These are phyloP conservation scores for Nicotiana sylvestris DNA, from an alignment of 257 asterid species.

Conservation along the genomic window DNA sequence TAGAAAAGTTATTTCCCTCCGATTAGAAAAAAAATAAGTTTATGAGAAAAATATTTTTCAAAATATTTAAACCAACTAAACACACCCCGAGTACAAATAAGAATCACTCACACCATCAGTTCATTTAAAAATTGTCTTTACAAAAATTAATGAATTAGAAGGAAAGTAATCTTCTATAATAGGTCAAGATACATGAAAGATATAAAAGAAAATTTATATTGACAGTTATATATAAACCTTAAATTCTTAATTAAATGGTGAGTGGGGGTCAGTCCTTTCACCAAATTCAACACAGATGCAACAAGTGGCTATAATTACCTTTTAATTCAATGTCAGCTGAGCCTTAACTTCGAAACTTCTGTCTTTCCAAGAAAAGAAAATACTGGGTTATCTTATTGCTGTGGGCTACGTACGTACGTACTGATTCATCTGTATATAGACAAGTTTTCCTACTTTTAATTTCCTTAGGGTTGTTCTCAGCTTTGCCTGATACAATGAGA, in stretches of 20 bases:
- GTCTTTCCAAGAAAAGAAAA: neutral
- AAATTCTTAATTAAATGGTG: neutral
- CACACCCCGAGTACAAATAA: too few relatives aligned
- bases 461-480: neutral
- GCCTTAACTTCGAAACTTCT: neutral
- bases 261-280: neutral
- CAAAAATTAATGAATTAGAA: too few relatives aligned
- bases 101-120: too few relatives aligned
- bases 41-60: too few relatives aligned
- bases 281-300: neutral
- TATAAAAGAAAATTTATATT: too few relatives aligned
- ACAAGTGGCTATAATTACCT: neutral
- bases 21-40: too few relatives aligned
- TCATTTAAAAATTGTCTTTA: too few relatives aligned
- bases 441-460: neutral
- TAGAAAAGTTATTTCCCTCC: too few relatives aligned
- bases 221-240: too few relatives aligned
- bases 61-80: too few relatives aligned
- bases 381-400: neutral
- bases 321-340: neutral
- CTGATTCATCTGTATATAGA: neutral
- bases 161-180: too few relatives aligned
- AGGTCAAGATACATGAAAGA: too few relatives aligned
- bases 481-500: neutral
- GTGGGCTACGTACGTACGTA: neutral